Conservation (phyloP, 306 rosid species). For the Pueraria montana region DNA sequence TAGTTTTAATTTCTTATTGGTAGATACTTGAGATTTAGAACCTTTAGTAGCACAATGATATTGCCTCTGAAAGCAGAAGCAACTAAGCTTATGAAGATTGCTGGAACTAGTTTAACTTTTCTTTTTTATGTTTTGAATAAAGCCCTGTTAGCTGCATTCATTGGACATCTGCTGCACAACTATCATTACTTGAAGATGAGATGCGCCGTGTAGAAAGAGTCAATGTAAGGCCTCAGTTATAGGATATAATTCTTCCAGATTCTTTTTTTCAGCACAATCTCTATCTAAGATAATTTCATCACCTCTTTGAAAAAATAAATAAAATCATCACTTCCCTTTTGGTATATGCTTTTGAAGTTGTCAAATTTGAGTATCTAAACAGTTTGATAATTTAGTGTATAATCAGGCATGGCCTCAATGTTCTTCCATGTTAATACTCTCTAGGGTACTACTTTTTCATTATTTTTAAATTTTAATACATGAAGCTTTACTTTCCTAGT, state of each 20-base stretch:
- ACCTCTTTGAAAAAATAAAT: neutral
- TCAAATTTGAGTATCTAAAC: neutral
- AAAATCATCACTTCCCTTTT: neutral
- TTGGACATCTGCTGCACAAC: conserved; percentile 95
- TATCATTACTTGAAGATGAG: conserved; percentile 95
- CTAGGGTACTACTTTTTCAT: neutral
- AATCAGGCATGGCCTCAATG: neutral
- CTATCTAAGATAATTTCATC: conserved; percentile 18
- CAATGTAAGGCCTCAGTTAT: conserved; percentile 63
- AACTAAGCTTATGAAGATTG: conserved; percentile 26
- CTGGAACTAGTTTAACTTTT: conserved; percentile 24
- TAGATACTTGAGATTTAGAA: conserved; percentile 39
- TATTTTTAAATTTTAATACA: neutral
- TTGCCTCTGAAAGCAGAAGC: neutral
- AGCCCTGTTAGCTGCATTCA: conserved; percentile 98
- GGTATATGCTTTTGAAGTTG: conserved; percentile 21
- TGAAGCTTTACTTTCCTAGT: neutral
- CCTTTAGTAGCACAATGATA: conserved; percentile 3
- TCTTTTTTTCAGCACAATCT: neutral
- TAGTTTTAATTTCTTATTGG: conserved; percentile 10
- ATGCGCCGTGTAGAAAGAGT: conserved; percentile 94
- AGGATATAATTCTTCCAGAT: conserved; percentile 25
- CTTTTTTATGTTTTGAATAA: neutral
- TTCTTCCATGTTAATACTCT: neutral
- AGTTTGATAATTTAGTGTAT: neutral